Evolutionary conservation across 257 asterid species (phyloP).

Genomic region (Solanum paucissectum): DNA sequence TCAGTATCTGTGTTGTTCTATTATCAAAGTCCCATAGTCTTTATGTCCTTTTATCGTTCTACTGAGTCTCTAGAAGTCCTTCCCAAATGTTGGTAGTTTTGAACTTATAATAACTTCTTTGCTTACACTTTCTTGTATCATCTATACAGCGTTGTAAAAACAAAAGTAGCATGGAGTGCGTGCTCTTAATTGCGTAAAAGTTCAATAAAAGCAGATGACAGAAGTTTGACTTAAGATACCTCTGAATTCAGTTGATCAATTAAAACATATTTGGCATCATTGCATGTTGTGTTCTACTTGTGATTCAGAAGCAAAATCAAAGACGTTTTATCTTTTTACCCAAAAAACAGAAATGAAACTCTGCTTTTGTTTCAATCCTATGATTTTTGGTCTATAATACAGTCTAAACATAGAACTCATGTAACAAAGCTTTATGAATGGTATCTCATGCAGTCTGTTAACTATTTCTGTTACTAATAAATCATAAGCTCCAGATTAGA

Average conservation of each 20-base stretch:
- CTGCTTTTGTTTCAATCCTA: background rate
- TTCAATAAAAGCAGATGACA: background rate
- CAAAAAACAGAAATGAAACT: background rate
- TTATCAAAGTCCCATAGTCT: background rate
- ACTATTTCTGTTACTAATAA: background rate
- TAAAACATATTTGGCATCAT: background rate
- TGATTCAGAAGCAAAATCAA: no score
- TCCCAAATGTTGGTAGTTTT: background rate
- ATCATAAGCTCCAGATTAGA: background rate
- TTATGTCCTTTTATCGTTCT: background rate
- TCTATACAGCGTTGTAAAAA: background rate
- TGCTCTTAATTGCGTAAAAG: background rate
- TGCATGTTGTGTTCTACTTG: background rate
- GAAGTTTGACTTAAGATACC: background rate
- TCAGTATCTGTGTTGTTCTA: background rate
- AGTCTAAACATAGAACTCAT: background rate
- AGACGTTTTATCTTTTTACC: background rate
- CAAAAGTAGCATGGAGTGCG: background rate
- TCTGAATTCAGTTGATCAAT: background rate
- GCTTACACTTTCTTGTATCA: background rate
- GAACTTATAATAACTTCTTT: background rate
- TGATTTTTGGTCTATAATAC: background rate
- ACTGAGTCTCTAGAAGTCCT: background rate
- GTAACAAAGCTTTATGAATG: background rate
- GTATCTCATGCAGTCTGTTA: background rate